Base-by-base conservation (phyloP, 257 asterid genomes). In the Nicotiana noctiflora region DNA sequence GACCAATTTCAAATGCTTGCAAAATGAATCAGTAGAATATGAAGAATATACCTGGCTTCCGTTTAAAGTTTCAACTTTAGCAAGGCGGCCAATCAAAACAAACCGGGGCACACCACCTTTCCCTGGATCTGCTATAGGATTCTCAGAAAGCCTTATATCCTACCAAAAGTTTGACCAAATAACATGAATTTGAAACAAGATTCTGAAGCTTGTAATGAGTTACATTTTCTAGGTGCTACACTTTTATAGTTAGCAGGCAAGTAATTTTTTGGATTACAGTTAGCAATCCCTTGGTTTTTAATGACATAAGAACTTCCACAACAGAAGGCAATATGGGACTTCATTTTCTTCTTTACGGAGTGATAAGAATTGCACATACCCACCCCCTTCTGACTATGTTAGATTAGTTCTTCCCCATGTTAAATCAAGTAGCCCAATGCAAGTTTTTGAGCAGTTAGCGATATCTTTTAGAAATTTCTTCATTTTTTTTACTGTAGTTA, bases 61-160 rank as follows among this genome's bases (percentile, higher is more conserved):
- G 81, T 96, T 96, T 60, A 96, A 87, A 57, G 89, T 81, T 86
- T 86, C 81, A 74, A 96, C 86, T 81, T 91, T 90, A 37, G 93
- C 92, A 82, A 96, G 85, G 81, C 95, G 97, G 34, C 97, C 97
- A 82, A 94, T 87, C 81, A 96, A 85, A 86, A 90, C 97, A 90
- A 89, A 94, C 89, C 98, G 89, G 31, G 97, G 90, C 29, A 90
- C 87, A 79, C 98, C 97, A 17, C 97, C 95, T 85, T 86, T 88
- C 67, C 88, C 92, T 23, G 90, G 86, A 87, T 94, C 99, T 67
- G 97, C 87, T 52, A 92, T 87, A 70, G 98, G 97, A 87, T 96
- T 96, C 63, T 91, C 98, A 1, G 97, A 91, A 51, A 96, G 92
- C 90, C 99, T 89, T 81, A 89, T 83, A 77, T 96, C 99, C 99